Base-by-base conservation (phyloP, 1,284 basidiomycete species). In the Boletus smithii region DNA sequence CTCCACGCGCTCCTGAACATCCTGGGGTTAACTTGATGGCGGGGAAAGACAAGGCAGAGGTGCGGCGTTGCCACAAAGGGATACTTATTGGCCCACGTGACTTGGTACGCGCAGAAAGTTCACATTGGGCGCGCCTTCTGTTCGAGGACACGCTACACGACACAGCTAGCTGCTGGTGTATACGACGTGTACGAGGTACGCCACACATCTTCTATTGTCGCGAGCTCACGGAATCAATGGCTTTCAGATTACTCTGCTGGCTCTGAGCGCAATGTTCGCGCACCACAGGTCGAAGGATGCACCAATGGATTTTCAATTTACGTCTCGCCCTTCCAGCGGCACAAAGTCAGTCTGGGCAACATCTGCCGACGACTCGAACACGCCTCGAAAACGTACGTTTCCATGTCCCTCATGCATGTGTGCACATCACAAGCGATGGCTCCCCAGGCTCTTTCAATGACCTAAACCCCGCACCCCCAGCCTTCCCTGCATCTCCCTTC, bases 221-320 rank as follows among this genome's bases (percentile, higher is more conserved):
- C 20, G 35, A 36, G 16, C 39, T 42, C 8, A 38, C 32, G 11
- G 5, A 34, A 17, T 27, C 3, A 14, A 43, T 23, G 16, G 2
- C 7, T 36, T 48, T 37, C 20, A 49, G 49, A 30, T 14, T 11
- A 7, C n/a, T n/a, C n/a, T n/a, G 32, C 44, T 17, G 32, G 17
- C 41, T 16, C 17, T 49, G 35, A 32, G 33, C 39, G 34, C n/a
- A 26, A 56, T 70, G 68, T 56, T 60, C 59, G 49, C 47, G 50
- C 63, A 51, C 24, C 63, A 34, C 69, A 68, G 76, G 51, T 85
- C 85, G n/a, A 87, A 72, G 43, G 86, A 88, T 59, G 84, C 82
- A 6, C 87, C 87, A 3, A 90, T 90, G 87, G 88, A 90, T 66
- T 90, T 81, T 65, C 78, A 87, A 55, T 84, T 76, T 59, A 83